Evolutionary conservation across 208 protist species (phyloP).

Genomic region (Trypanosoma lewisi): DNA sequence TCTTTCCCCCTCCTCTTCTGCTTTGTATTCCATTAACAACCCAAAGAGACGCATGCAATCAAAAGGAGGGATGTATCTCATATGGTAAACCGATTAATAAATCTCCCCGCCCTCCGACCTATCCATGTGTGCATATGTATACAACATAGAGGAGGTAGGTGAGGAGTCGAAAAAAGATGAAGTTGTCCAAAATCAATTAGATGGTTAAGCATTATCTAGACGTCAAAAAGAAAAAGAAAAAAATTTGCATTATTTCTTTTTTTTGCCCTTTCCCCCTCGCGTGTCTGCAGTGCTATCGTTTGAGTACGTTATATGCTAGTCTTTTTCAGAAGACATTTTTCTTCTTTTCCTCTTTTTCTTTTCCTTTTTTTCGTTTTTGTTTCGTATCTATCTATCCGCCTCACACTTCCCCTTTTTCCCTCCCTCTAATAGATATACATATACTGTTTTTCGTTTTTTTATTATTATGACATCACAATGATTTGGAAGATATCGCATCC

Average conservation of each 20-base stretch:
- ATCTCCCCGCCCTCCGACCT: not conserved
- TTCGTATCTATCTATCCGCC: too few relatives aligned
- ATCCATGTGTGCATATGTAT: not conserved
- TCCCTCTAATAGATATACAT: not conserved
- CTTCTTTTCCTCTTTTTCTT: slow-evolving; percentile 13
- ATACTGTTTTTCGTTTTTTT: slow-evolving; percentile 5
- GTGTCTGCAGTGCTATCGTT: slow-evolving; percentile 13
- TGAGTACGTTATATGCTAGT: slow-evolving; percentile 5
- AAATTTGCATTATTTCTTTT: slow-evolving; percentile 22
- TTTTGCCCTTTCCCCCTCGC: slow-evolving; percentile 9
- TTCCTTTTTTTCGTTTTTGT: slow-evolving; percentile 13
- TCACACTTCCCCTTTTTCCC: not conserved
- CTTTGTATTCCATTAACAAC: too few relatives aligned
- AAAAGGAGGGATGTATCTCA: too few relatives aligned
- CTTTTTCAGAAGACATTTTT: not conserved
- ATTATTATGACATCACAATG: slow-evolving; percentile 71
- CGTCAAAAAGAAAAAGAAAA: slow-evolving; percentile 23
- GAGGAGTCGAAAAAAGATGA: too few relatives aligned
- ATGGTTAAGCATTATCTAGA: not conserved
- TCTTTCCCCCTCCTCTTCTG: not conserved
- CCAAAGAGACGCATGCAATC: not conserved
- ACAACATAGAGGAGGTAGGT: too few relatives aligned
- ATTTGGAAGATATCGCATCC: slow-evolving; percentile 87
- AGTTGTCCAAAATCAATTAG: too few relatives aligned
- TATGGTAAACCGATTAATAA: not conserved